Evolutionary conservation across 306 rosid genomes (phyloP).

Genomic region (Fragaria iinumae): DNA sequence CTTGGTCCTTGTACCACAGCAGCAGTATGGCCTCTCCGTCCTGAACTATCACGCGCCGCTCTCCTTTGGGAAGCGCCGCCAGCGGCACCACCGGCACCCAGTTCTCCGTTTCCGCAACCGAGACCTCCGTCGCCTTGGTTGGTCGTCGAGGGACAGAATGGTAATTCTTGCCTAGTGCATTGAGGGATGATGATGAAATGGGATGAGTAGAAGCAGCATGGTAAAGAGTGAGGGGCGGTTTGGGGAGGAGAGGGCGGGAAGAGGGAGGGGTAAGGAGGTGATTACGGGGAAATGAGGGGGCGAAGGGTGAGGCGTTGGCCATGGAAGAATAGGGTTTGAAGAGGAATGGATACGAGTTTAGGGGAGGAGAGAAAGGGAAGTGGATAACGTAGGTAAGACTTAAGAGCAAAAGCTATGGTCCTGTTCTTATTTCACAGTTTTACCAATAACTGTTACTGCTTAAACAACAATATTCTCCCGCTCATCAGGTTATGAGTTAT

Average conservation of each 20-base stretch:
- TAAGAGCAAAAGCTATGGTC: background rate
- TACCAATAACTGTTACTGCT: too few species aligned
- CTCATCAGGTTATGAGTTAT: too few species aligned
- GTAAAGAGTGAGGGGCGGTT: conserved; percentile 4
- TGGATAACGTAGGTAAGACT: background rate
- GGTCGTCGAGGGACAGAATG: background rate
- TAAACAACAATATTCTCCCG: too few species aligned
- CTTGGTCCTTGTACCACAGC: conserved; percentile 77
- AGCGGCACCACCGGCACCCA: conserved; percentile 96
- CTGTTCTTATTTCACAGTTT: background rate
- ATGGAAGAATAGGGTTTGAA: conserved; percentile 22
- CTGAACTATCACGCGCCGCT: conserved; percentile 87
- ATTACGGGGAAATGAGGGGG: conserved; percentile 36
- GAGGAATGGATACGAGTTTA: background rate
- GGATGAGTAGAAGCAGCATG: background rate
- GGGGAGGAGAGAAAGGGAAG: conserved; percentile 11
- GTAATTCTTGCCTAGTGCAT: background rate
- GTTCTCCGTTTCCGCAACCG: conserved; percentile 23
- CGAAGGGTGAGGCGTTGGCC: conserved; percentile 43
- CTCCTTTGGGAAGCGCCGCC: conserved; percentile 84
- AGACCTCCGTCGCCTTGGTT: conserved; percentile 37
- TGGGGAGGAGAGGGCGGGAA: conserved; percentile 3
- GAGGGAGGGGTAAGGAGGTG: conserved; percentile 20
- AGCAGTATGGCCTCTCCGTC: conserved; percentile 63
- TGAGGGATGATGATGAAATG: background rate